Percentiles rank a stretch among this genome's conserved stretches.
These are phyloP conservation scores for Boletus insuetus DNA, from an alignment of 768 basidiomycete species.

Conservation along the genomic window DNA sequence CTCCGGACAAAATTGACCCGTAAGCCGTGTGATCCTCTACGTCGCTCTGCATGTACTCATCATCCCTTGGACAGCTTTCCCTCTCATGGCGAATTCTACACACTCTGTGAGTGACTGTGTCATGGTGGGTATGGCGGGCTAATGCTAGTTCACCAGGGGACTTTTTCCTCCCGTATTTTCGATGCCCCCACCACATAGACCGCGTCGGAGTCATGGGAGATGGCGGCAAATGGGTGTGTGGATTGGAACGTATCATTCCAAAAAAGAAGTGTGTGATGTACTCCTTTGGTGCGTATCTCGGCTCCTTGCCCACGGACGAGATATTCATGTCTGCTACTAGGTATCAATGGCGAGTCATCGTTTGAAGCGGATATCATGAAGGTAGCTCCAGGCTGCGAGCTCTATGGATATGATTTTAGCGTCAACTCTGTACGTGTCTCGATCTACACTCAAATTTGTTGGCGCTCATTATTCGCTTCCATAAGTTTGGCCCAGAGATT, in stretches of 20 bases:
- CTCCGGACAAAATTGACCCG: constrained; percentile 42
- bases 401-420: constrained; percentile 45
- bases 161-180: constrained; percentile 50
- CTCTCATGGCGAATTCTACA: constrained; percentile 30
- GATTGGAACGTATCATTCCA: constrained; percentile 41
- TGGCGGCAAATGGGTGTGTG: constrained; percentile 52
- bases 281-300: constrained; percentile 41
- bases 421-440: constrained; percentile 10
- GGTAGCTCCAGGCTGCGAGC: constrained; percentile 29
- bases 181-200: constrained; percentile 49
- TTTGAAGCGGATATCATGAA: constrained; percentile 47
- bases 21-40: constrained; percentile 5
- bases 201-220: constrained; percentile 51
- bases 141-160: constrained; percentile 44
- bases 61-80: constrained; percentile 23
- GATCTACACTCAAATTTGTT: not conserved
- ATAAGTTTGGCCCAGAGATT: constrained; percentile 46
- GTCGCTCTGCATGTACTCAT: not conserved
- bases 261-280: constrained; percentile 50
- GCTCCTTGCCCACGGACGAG: not conserved
- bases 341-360: constrained; percentile 49
- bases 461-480: not conserved
- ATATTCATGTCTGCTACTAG: constrained; percentile 19
- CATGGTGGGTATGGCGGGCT: not conserved
- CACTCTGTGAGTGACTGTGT: constrained; percentile 22